Base-by-base conservation (phyloP, 768 basidiomycete species). In the Rhizopogon rudus region DNA sequence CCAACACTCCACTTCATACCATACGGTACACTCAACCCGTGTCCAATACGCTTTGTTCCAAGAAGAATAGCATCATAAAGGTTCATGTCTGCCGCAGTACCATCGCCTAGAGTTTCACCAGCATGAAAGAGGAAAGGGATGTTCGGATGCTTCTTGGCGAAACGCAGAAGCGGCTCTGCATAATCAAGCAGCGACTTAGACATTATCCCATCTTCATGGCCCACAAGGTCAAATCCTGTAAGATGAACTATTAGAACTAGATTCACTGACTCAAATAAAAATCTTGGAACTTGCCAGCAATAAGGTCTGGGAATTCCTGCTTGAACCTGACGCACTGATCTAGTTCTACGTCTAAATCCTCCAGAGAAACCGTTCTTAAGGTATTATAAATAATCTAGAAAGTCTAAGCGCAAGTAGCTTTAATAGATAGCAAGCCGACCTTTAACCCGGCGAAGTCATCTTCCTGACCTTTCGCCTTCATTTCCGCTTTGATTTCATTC, bases 31-130 rank as follows among this genome's bases (percentile, higher is more conserved):
- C 71, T 31, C 31, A 44, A 77, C 75, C 77, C 79, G 55, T 80
- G 77, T 1, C 79, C 79, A 28, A 80, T 80, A 22, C 78, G 70
- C 60, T 74, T 78, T 17, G 79, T 76, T 3, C 75, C 78, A n/a
- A 80, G 65, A 29, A 79, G 65, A 35, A 80, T 69, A 3, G 78
- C 78, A 57, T 80, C 79, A 57, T 74, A 78, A 49, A 80, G 59
- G 55, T 80, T 79, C 57, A 73, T 60, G 48, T 80, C 78, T 16
- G 73, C 71, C 9, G 61, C 55, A 8, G 67, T 67, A 10, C 79
- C 78, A 57, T 80, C 79, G 0, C 76, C 74, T 7, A 77, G 66
- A 0, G 78, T 80, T 63, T 80, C 78, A 7, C 80, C 79, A 0
- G 78, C 77, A 49, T 79, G 78, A 58, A 77, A 76, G 37, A 79